Conservation (phyloP, 2,329 filamentous ascomycete species). For the Clonostachys chloroleuca region DNA sequence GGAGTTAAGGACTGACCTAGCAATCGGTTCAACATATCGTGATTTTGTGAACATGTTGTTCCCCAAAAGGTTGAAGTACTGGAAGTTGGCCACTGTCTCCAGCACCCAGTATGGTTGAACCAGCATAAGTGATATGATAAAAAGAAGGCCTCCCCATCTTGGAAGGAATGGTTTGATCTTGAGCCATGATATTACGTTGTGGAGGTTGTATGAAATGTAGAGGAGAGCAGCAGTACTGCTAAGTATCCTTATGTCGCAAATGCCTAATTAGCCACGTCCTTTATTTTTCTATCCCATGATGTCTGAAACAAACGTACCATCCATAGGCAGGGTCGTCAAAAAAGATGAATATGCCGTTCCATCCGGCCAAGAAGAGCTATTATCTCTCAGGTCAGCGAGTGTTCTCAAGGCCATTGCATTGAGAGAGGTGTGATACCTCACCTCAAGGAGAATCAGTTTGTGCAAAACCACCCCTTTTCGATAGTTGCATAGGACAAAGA, state of each 20-base stretch:
- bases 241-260: conserved; percentile 1
- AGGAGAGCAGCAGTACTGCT: conserved; percentile 5
- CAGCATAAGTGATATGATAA: conserved; percentile 4
- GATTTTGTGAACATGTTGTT: conserved; percentile 2
- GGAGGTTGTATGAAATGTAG: conserved; percentile 7
- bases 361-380: conserved; percentile 4
- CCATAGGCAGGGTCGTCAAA: conserved; percentile 2
- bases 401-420: not conserved
- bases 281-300: not conserved
- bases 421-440: conserved; percentile 2
- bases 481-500: conserved; percentile 8
- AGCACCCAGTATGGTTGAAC: conserved; percentile 8
- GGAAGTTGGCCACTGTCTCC: conserved; percentile 7
- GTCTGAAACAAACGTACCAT: conserved; percentile 1
- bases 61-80: conserved; percentile 6
- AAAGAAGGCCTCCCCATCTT: conserved; percentile 5
- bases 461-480: conserved; percentile 6
- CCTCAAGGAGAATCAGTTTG: conserved; percentile 9
- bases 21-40: conserved; percentile 5
- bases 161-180: conserved; percentile 10
- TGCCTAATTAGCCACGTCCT: not conserved
- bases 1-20: not conserved
- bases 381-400: not conserved
- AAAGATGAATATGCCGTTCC: conserved; percentile 8
- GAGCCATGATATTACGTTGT: conserved; percentile 7